Evolutionary conservation across 2,329 filamentous ascomycete species (phyloP).

Genomic region (Ascochyta pisi): DNA sequence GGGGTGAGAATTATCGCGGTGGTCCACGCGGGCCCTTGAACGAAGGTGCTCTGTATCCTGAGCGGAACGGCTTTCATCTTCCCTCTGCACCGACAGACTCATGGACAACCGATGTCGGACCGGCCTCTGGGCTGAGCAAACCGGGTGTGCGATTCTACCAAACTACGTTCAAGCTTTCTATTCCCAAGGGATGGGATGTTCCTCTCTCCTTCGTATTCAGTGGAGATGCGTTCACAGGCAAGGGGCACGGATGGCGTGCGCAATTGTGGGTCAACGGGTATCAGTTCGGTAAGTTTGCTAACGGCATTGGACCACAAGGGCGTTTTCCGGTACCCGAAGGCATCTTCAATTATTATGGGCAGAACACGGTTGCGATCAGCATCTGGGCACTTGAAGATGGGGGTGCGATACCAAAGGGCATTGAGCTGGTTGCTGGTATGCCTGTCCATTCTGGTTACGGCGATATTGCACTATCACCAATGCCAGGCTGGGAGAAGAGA

Average conservation of each 20-base stretch:
- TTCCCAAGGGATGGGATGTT: constrained; percentile 64
- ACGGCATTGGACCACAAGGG: constrained; percentile 74
- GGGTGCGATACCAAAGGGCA: constrained; percentile 64
- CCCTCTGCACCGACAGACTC: constrained; percentile 49
- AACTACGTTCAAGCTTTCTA: constrained; percentile 60
- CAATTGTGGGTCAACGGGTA: constrained; percentile 77
- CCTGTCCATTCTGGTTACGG: constrained; percentile 49
- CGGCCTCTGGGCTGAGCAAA: constrained; percentile 53
- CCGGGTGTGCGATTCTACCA: constrained; percentile 65
- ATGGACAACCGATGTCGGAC: constrained; percentile 51
- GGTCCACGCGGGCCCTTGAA: constrained; percentile 67
- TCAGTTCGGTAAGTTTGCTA: constrained; percentile 71
- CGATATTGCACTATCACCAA: constrained; percentile 19
- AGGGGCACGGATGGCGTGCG: constrained; percentile 57
- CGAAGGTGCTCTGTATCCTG: constrained; percentile 68
- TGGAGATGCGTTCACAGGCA: constrained; percentile 48
- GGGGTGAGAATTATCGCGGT: constrained; percentile 67
- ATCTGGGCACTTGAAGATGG: constrained; percentile 68
- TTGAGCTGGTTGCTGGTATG: constrained; percentile 57
- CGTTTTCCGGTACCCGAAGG: constrained; percentile 74
- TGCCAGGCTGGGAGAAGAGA: constrained; percentile 25
- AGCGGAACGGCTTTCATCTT: constrained; percentile 67
- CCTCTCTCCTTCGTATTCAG: constrained; percentile 65
- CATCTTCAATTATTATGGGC: constrained; percentile 71
- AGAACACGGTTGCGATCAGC: constrained; percentile 70